phyloP scores from a whole-genome alignment of 1,139 yeast genomes.

The Pichia sp. region DNA sequence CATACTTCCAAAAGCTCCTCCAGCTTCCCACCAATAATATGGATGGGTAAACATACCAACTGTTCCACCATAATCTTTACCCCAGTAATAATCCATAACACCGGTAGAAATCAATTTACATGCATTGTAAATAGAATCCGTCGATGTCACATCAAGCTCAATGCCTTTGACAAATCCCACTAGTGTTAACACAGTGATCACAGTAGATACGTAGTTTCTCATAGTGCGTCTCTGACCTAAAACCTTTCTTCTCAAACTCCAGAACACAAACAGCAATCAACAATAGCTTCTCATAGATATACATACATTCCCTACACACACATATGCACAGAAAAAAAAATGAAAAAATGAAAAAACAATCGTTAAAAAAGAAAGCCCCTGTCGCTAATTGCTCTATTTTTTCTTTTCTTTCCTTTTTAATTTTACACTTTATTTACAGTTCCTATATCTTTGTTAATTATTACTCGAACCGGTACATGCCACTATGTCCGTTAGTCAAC shows the following conservation, averaged over 20 bases:
- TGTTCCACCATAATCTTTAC: constrained; percentile 62
- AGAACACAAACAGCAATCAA: too few relatives aligned
- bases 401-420: background rate
- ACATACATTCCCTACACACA: too few relatives aligned
- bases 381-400: too few relatives aligned
- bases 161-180: constrained; percentile 7
- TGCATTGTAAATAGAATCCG: constrained; percentile 41
- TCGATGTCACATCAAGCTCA: constrained; percentile 33
- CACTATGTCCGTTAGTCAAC: constrained; percentile 11
- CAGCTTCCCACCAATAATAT: constrained; percentile 99
- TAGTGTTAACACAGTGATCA: too few relatives aligned
- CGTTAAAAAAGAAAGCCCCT: too few relatives aligned
- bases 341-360: too few relatives aligned
- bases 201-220: too few relatives aligned
- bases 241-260: too few relatives aligned
- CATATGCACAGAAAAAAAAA: background rate
- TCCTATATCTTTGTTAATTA: background rate
- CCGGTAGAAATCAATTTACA: constrained; percentile 62
- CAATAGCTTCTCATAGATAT: too few relatives aligned
- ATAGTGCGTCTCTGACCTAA: too few relatives aligned
- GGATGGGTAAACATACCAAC: constrained; percentile 82
- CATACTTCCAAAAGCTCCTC: constrained; percentile 91
- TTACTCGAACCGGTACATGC: constrained; percentile 3
- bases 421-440: background rate
- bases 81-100: constrained; percentile 78